phyloP scores from a whole-genome alignment of 257 asterid genomes.

The Paraleonurus japonicus region DNA sequence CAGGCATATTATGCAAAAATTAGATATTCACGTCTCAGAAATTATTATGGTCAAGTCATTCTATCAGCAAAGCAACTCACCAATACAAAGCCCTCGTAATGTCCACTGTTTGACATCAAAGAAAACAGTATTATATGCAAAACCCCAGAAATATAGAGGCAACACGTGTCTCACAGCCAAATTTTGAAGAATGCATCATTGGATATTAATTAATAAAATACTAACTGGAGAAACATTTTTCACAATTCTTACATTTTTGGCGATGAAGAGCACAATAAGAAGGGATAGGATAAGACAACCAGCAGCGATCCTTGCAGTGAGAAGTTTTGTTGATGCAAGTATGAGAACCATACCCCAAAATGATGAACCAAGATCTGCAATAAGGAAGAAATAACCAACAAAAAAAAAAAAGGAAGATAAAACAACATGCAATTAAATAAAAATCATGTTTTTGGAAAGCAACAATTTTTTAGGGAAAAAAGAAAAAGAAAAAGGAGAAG shows the following conservation, averaged over 20 bases:
- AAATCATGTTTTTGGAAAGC: neutral
- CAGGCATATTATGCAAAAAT: slow-evolving; percentile 22
- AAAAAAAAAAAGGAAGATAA: neutral
- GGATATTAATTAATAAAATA: slow-evolving; percentile 6
- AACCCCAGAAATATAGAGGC: neutral
- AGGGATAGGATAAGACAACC: slow-evolving; percentile 81
- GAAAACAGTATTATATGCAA: slow-evolving; percentile 10
- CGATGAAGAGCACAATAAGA: slow-evolving; percentile 75
- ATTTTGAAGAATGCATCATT: slow-evolving; percentile 1
- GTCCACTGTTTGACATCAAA: slow-evolving; percentile 75
- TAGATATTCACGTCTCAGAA: slow-evolving; percentile 14
- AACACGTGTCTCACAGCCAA: neutral
- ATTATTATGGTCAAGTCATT: slow-evolving; percentile 9
- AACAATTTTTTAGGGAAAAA: neutral
- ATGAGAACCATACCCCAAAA: slow-evolving; percentile 94
- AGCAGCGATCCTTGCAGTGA: slow-evolving; percentile 81
- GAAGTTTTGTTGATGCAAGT: slow-evolving; percentile 80
- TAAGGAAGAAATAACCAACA: slow-evolving; percentile 11
- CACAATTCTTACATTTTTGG: slow-evolving; percentile 70
- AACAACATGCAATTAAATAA: neutral
- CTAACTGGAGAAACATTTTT: neutral
- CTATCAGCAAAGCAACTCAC: slow-evolving; percentile 44
- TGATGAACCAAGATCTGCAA: slow-evolving; percentile 86
- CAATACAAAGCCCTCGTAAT: slow-evolving; percentile 86
- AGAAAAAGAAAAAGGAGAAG: slow-evolving; percentile 17